These are phyloP conservation scores for Fagopyrum homotropicum DNA, from an alignment of 148 eudicot genomes.

Conservation along the genomic window DNA sequence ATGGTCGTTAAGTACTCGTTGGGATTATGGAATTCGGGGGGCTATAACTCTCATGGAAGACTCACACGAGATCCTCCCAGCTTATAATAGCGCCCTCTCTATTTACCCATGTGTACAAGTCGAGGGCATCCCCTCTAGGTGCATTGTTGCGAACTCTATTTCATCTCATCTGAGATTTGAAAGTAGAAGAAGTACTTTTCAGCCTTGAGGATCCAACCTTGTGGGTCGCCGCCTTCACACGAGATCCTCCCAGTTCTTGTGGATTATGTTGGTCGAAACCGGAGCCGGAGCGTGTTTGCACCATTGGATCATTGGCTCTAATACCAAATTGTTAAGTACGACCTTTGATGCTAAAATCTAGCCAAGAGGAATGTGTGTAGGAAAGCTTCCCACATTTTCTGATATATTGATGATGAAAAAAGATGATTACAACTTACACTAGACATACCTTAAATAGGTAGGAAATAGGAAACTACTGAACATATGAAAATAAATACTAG, in stretches of 20 bases:
- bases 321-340: not conserved
- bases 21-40: too few relatives aligned
- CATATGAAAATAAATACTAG: not conserved
- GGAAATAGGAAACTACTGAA: not conserved
- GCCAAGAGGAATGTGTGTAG: not conserved
- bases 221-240: not conserved
- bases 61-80: too few relatives aligned
- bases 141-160: not conserved
- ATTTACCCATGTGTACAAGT: too few relatives aligned
- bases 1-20: too few relatives aligned
- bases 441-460: not conserved
- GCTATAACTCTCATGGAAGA: too few relatives aligned
- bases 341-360: not conserved
- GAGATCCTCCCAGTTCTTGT: too few relatives aligned
- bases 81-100: too few relatives aligned
- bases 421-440: not conserved
- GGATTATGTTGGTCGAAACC: not conserved
- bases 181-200: not conserved
- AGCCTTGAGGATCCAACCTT: not conserved
- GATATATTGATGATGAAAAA: not conserved
- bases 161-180: not conserved
- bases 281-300: not conserved
- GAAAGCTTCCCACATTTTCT: too few relatives aligned
- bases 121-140: too few relatives aligned
- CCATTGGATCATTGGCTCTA: not conserved